Base-by-base conservation (phyloP, 371 early-diverging fungal genomes). In the Mucor velutinosus region DNA sequence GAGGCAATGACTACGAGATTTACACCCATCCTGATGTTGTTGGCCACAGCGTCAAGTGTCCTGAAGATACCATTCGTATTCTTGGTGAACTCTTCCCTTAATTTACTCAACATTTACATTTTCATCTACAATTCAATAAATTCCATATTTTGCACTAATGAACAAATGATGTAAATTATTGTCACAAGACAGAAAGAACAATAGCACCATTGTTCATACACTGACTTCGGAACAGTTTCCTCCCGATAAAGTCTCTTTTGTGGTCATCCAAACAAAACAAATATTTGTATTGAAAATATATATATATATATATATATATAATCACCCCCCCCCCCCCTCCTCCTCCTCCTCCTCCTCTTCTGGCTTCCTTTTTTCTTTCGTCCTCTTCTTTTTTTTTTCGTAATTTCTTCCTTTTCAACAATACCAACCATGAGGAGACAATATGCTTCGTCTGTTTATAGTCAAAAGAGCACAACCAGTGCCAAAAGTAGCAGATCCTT, bases 1-100 rank as follows among this genome's bases (percentile, higher is more conserved):
- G 99, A 37, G 99, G 99, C 60, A 99, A 99, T 79, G 99, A 99
- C 85, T 98, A 92, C 80, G 99, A 99, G 83, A 99, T 99, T 76
- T 99, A 89, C 80, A 81, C 55, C 56, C 92, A 99, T 82, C 87
- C 90, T 25, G 76, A 75, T 30, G 94, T 97, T 45, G 92, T 76
- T 30, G 99, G 99, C 45, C 97, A 98, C 75, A 67, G 91, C 27
- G 99, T 99, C 63, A 90, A 78, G 41, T 85, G 76, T 62, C 99
- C 99, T 53, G 91, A 87, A 19, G 99, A 99, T 75, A 99, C 99
- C 45, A 87, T 93, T 59, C 81, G 86, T 64, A 90, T 92, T 60
- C 84, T 99, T 65, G 90, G 89, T 71, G 93, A 95, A 69, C 79
- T 96, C 43, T 98, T 97, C 78, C 86, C 78, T 69, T 69, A 68